phyloP scores from a whole-genome alignment of 345 rosid genomes.

The Eutrema japonicum region DNA sequence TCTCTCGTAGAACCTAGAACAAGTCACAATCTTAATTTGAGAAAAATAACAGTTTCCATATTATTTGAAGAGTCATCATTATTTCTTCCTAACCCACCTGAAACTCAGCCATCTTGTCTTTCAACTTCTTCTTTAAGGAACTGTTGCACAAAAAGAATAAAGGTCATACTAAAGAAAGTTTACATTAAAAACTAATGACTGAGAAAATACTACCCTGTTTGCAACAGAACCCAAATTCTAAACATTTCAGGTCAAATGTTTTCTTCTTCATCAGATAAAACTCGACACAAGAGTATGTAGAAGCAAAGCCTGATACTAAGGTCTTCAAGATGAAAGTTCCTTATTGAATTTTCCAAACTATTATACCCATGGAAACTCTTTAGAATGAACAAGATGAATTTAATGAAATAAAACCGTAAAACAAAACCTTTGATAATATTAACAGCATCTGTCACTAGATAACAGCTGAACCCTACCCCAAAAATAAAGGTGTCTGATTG shows the following conservation, averaged over 20 bases:
- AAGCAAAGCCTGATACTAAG: no score
- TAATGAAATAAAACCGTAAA: no score
- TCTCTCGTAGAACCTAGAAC: slow-evolving; percentile 76
- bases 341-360: no score
- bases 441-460: not conserved
- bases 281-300: no score
- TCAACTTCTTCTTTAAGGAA: slow-evolving; percentile 53
- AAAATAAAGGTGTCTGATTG: not conserved
- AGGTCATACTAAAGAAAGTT: slow-evolving; percentile 20
- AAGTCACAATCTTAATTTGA: slow-evolving; percentile 2
- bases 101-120: slow-evolving; percentile 78
- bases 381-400: no score
- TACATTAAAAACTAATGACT: slow-evolving; percentile 18
- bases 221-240: no score
- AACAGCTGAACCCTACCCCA: slow-evolving; percentile 15
- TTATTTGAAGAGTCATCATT: not conserved
- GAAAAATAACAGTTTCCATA: slow-evolving; percentile 2
- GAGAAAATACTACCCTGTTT: not conserved
- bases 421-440: no score
- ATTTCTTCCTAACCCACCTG: slow-evolving; percentile 55
- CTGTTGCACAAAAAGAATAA: slow-evolving; percentile 51
- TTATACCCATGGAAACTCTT: no score
- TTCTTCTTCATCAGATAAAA: no score
- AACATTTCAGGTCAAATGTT: no score
- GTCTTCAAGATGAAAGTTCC: no score